Base-by-base conservation (phyloP, 169 alveolate species). In the Theileria orientalis region DNA sequence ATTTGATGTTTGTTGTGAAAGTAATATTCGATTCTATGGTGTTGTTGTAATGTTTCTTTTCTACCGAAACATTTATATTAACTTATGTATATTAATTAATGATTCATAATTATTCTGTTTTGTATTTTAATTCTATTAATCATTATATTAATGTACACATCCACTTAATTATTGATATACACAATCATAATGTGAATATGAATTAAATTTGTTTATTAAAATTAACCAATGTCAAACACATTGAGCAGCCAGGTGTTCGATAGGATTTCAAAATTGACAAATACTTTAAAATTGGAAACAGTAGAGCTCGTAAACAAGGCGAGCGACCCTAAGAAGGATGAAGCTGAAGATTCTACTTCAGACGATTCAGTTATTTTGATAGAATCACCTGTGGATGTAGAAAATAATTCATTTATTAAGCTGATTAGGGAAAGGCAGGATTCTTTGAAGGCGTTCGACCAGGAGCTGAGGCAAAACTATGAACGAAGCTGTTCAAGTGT, bases 401-500 rank as follows among this genome's bases (percentile, higher is more conserved):
- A 35, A 2, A 33, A 27, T 35, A 69, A 79, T 44, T 71, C 54
- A 37, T 79, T 79, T 54, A 41, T 71, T 3, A 32, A 14, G 51
- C 29, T 51, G 21, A 40, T 79, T 21, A 25, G 44, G 21, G 67
- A 64, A 35, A 74, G 57, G 27, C 37, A 25, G 9, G 2, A 21
- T 16, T 49, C 21, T 14, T 23, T 60, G 13, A 56, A 52, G 30
- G 35, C 25, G 14, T 54, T 68, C 46, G 44, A 57, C 21, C 30
- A 72, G 40, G 47, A 21, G 35, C 60, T 79, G 3, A n/a, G 49
- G 25, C 49, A 30, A 14, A 27, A 61, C n/a, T 69, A 60, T 44
- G 41, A 33, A 0, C 19, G 30, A 32, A 41, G 32, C 67, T 78
- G 87, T 41, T 44, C 70, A 11, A 67, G 62, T 19, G 64, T 79